phyloP scores from a whole-genome alignment of 2,329 filamentous ascomycete genomes.

The Claviceps quebecensis region DNA sequence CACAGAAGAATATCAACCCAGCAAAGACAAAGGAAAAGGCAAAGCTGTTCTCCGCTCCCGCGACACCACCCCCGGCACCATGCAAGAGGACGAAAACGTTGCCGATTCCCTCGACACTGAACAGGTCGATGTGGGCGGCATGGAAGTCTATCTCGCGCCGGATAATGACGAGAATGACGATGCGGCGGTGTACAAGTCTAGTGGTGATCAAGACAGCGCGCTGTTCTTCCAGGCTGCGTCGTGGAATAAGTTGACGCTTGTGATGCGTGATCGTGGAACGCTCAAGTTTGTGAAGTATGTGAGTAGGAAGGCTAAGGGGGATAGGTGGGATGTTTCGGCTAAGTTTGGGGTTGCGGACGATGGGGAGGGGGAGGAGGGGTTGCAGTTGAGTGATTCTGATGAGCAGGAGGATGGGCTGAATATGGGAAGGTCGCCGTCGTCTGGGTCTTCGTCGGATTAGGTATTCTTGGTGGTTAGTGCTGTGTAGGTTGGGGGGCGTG shows the following conservation, averaged over 20 bases:
- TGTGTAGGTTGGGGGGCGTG: too few relatives aligned
- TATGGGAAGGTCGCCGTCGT: too few relatives aligned
- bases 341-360: constrained; percentile 57
- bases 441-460: too few relatives aligned
- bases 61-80: too few relatives aligned
- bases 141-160: constrained; percentile 80
- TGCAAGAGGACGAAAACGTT: too few relatives aligned
- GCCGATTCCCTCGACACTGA: too few relatives aligned
- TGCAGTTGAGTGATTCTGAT: constrained; percentile 20
- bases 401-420: neutral
- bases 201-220: constrained; percentile 66
- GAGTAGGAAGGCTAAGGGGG: constrained; percentile 65
- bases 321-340: constrained; percentile 82
- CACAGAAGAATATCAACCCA: too few relatives aligned
- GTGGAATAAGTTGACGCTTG: constrained; percentile 89
- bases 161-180: constrained; percentile 44
- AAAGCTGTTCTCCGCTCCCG: too few relatives aligned
- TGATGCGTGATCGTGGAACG: constrained; percentile 72
- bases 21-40: too few relatives aligned
- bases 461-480: too few relatives aligned
- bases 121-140: constrained; percentile 51
- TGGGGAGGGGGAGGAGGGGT: constrained; percentile 24
- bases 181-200: constrained; percentile 76
- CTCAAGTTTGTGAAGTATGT: constrained; percentile 96
- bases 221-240: constrained; percentile 47